Percentiles rank a stretch among this genome's conserved stretches.
These are phyloP conservation scores for Hypomontagnella monticulosa DNA, from an alignment of 495 filamentous ascomycete genomes.

Conservation along the genomic window DNA sequence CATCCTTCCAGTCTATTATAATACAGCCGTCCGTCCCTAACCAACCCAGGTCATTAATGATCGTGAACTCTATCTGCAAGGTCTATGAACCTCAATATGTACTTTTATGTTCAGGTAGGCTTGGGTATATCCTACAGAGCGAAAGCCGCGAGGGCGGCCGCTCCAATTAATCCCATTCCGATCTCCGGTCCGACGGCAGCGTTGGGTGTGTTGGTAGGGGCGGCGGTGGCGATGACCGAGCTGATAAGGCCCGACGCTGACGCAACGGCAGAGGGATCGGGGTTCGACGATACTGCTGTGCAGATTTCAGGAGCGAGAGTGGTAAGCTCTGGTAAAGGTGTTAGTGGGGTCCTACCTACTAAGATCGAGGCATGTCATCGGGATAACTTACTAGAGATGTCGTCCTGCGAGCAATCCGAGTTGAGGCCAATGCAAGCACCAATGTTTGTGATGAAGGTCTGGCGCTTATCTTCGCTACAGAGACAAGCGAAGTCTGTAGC, in stretches of 20 bases:
- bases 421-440: slow-evolving; percentile 33
- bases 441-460: slow-evolving; percentile 24
- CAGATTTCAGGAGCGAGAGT: slow-evolving; percentile 42
- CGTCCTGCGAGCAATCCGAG: slow-evolving; percentile 27
- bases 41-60: slow-evolving; percentile 29
- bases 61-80: slow-evolving; percentile 15
- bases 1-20: slow-evolving; percentile 38
- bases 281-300: slow-evolving; percentile 34
- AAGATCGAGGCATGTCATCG: background rate
- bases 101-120: background rate
- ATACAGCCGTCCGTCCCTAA: slow-evolving; percentile 22
- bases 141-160: slow-evolving; percentile 33
- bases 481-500: slow-evolving; percentile 43
- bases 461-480: slow-evolving; percentile 27
- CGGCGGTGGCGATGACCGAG: slow-evolving; percentile 36
- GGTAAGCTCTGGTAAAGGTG: slow-evolving; percentile 25
- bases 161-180: slow-evolving; percentile 39
- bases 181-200: slow-evolving; percentile 39
- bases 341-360: slow-evolving; percentile 12
- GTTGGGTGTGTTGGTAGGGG: slow-evolving; percentile 24
- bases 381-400: slow-evolving; percentile 37
- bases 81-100: background rate
- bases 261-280: slow-evolving; percentile 42
- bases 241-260: slow-evolving; percentile 42
- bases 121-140: slow-evolving; percentile 16